Base-by-base conservation (phyloP, 441 rosid genomes). In the Geranium incanum region DNA sequence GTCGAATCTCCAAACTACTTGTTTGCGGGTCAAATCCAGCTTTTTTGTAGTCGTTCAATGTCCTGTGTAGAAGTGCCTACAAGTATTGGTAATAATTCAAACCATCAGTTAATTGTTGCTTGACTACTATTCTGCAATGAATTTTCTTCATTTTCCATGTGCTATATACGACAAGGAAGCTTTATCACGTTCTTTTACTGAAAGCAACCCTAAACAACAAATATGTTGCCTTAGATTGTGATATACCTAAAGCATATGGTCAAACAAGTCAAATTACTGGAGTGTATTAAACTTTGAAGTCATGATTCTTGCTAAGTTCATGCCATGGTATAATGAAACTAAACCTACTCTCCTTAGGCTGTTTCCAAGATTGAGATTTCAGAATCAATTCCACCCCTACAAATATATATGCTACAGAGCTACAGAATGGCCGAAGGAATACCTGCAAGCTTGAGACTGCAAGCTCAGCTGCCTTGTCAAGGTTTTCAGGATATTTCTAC, bases 381-480 rank as follows among this genome's bases (percentile, higher is more conserved):
- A 5, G 50, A 38, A 43, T 43, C 11, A 5, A 43, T 43, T 5
- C 50, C 8, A 43, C 6, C 50, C 11, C 50, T 1, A 5, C 50
- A 43, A 43, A 43, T 5, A 5, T 5, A 5, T 19, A 55, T 15
- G 2, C 5, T 59, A 18, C 21, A 16, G 21, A 6, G 28, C 8
- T 6, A 21, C 8, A 59, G 16, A 59, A 18, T 19, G 64, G 12
- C 33, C 18, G 33, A 70, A 73, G 66, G 43, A 59, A 65, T 74
- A 89, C 99, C 97, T 95, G 99, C 87, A 95, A 88, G 76, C 91
- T 91, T 72, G 98, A 93, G 65, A 95, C 98, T 39, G 99, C 97
- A 73, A 93, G 96, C 85, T 93, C 99, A n/a, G 97, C 97, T 66
- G 97, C 97, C 75, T 72, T 86, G 75, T 75, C 87, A 70, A 95